These are phyloP conservation scores for Mycocentrospora acerina DNA, from an alignment of 2,329 filamentous ascomycete species.

Conservation along the genomic window DNA sequence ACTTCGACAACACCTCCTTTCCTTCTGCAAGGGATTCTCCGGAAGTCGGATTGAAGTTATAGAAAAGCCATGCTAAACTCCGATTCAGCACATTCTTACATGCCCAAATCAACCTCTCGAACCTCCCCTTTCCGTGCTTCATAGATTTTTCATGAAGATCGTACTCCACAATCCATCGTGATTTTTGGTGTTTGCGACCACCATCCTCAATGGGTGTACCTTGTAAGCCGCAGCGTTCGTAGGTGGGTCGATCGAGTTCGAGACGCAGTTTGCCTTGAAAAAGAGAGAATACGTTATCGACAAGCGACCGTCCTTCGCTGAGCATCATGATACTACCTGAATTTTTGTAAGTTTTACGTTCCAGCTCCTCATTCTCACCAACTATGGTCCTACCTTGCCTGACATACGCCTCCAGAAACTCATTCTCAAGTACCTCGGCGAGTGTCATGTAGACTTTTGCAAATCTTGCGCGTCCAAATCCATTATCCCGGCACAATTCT, in stretches of 20 bases:
- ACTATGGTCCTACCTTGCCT: conserved; percentile 72
- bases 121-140: conserved; percentile 80
- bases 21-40: conserved; percentile 26
- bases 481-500: conserved; percentile 47
- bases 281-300: conserved; percentile 73
- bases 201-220: conserved; percentile 65
- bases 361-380: too few relatives aligned
- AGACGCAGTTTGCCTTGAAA: conserved; percentile 70
- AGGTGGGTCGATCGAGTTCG: conserved; percentile 77
- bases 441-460: conserved; percentile 72
- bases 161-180: conserved; percentile 76
- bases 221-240: conserved; percentile 78
- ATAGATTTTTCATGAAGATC: conserved; percentile 75
- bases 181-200: conserved; percentile 65
- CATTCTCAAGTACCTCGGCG: conserved; percentile 67
- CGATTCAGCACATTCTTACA: conserved; percentile 73
- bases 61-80: conserved; percentile 76
- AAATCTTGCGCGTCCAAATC: conserved; percentile 53
- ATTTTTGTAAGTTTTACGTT: too few relatives aligned
- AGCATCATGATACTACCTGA: conserved; percentile 58
- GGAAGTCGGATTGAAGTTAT: conserved; percentile 52
- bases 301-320: conserved; percentile 70
- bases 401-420: conserved; percentile 83
- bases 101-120: conserved; percentile 75
- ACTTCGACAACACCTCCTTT: conserved; percentile 26